phyloP scores from a whole-genome alignment of 1,284 basidiomycete genomes.

The Cryptococcus maquisensis region DNA sequence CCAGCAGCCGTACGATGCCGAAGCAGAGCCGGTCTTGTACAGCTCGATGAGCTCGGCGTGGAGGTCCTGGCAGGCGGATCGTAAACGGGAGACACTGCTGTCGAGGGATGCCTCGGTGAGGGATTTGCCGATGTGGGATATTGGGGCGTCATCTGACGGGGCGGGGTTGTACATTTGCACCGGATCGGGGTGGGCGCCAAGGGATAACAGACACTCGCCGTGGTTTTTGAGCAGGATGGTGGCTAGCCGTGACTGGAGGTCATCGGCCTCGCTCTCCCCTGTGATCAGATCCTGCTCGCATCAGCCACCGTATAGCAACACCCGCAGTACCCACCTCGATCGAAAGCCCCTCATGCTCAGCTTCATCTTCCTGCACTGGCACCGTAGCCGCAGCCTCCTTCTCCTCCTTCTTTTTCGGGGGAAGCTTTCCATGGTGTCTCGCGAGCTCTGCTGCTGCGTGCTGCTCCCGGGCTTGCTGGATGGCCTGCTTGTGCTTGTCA shows the following conservation, averaged over 20 bases:
- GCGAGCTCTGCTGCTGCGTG: constrained; percentile 40
- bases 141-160: constrained; percentile 3
- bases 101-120: constrained; percentile 24
- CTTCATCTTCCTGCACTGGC: constrained; percentile 16
- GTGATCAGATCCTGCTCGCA: constrained; percentile 29
- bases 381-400: constrained; percentile 8
- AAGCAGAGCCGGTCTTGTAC: constrained; percentile 24
- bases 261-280: constrained; percentile 18
- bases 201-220: constrained; percentile 40
- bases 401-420: constrained; percentile 16
- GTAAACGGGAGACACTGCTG: constrained; percentile 24
- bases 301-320: neutral
- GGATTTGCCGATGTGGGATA: constrained; percentile 20
- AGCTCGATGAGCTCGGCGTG: constrained; percentile 41
- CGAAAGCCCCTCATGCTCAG: constrained; percentile 14
- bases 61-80: constrained; percentile 20
- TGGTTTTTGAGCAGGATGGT: constrained; percentile 35
- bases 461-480: constrained; percentile 37
- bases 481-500: constrained; percentile 38
- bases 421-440: constrained; percentile 34
- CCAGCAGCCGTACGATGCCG: constrained; percentile 35
- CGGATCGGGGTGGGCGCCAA: constrained; percentile 40
- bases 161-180: constrained; percentile 21
- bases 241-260: constrained; percentile 36
- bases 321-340: constrained; percentile 35